phyloP scores from a whole-genome alignment of 2,329 filamentous ascomycete genomes.

The Blastomyces emzantsi region DNA sequence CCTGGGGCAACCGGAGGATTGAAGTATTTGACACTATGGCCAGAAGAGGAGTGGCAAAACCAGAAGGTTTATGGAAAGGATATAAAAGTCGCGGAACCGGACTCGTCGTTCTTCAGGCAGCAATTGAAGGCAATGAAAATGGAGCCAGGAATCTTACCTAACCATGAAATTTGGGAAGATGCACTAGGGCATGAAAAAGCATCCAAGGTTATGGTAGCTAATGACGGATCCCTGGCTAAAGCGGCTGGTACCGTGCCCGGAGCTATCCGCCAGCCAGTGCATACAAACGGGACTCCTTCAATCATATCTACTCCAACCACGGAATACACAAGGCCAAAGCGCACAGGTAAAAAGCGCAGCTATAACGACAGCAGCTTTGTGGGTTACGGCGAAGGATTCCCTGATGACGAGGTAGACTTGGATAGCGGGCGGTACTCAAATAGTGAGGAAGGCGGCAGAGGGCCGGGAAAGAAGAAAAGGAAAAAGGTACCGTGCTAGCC shows the following conservation, averaged over 20 bases:
- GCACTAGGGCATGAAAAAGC: conserved; percentile 41
- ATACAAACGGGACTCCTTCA: conserved; percentile 23
- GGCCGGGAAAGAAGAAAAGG: conserved; percentile 38
- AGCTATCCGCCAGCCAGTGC: conserved; percentile 21
- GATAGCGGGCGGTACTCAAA: conserved; percentile 36
- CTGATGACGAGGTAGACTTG: conserved; percentile 39
- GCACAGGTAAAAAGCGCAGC: conserved; percentile 40
- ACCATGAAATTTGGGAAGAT: conserved; percentile 43
- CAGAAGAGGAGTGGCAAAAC: conserved; percentile 44
- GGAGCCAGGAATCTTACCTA: conserved; percentile 38
- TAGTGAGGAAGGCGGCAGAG: conserved; percentile 30
- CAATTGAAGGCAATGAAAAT: conserved; percentile 40
- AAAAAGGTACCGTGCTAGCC: conserved; percentile 36
- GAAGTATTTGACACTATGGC: conserved; percentile 38
- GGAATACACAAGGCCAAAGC: conserved; percentile 36
- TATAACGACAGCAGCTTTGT: conserved; percentile 45
- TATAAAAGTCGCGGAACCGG: conserved; percentile 36
- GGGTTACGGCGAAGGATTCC: conserved; percentile 44
- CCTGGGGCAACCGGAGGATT: conserved; percentile 32
- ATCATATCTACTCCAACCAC: conserved; percentile 15
- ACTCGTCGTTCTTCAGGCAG: conserved; percentile 34
- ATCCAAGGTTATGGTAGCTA: conserved; percentile 26
- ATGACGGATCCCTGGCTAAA: conserved; percentile 26
- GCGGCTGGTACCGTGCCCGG: conserved; percentile 19
- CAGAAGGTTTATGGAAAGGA: conserved; percentile 41